A percentile compares a stretch with the other conserved stretches of the same genome.
Evolutionary conservation across 2,329 filamentous ascomycete species (phyloP).

Genomic region (Talaromyces sp.): DNA sequence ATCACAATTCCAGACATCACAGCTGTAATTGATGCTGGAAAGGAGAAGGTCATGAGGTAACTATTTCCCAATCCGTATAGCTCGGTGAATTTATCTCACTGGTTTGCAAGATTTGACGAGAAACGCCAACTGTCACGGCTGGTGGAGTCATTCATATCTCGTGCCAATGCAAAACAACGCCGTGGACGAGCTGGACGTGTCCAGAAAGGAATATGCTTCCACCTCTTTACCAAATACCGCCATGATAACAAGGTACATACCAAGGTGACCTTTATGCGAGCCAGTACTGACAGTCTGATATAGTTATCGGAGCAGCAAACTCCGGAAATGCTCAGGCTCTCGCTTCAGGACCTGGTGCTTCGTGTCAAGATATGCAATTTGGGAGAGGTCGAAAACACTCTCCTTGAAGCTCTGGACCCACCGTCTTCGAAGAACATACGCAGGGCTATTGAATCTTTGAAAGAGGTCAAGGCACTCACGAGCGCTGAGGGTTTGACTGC

Average conservation of each 20-base stretch:
- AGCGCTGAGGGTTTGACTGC: constrained; percentile 78
- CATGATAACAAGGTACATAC: constrained; percentile 65
- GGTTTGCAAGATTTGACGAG: constrained; percentile 73
- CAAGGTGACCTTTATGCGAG: background rate
- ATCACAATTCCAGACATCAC: constrained; percentile 98
- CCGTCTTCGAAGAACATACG: constrained; percentile 90
- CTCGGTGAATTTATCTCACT: constrained; percentile 16
- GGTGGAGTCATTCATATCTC: constrained; percentile 91
- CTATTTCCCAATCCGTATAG: background rate
- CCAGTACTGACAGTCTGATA: background rate
- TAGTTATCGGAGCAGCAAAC: constrained; percentile 89
- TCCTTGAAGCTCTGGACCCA: constrained; percentile 83
- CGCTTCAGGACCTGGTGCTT: constrained; percentile 90
- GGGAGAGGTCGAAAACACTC: constrained; percentile 85
- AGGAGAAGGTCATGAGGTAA: constrained; percentile 85
- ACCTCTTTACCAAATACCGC: constrained; percentile 86
- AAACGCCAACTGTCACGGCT: constrained; percentile 84
- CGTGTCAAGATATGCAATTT: constrained; percentile 97
- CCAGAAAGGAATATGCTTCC: constrained; percentile 91
- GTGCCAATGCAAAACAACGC: constrained; percentile 92
- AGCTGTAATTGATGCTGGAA: constrained; percentile 93
- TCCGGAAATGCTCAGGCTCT: constrained; percentile 91
- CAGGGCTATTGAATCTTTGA: constrained; percentile 84
- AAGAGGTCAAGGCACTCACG: constrained; percentile 89
- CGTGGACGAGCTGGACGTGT: constrained; percentile 93